These are phyloP conservation scores for Pythium oligandrum DNA, from an alignment of 352 stramenopile species.

Conservation along the genomic window DNA sequence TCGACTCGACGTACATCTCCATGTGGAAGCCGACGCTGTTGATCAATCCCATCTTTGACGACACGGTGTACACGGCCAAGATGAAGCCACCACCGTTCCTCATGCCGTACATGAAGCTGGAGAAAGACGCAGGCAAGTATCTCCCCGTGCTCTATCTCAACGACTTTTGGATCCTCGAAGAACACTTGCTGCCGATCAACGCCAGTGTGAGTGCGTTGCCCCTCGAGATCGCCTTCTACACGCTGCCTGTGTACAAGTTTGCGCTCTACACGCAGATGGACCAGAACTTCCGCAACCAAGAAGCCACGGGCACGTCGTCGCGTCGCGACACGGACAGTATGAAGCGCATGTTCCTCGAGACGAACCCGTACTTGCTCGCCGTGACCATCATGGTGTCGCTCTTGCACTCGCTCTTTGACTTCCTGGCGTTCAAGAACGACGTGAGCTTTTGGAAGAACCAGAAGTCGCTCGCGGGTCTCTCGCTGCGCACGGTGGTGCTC, in stretches of 20 bases:
- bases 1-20: conserved; percentile 44
- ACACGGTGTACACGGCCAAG: conserved; percentile 52
- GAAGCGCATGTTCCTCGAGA: conserved; percentile 96
- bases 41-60: conserved; percentile 72
- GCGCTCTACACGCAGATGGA: conserved; percentile 93
- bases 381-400: conserved; percentile 94
- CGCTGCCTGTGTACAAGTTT: conserved; percentile 88
- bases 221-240: conserved; percentile 85
- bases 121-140: conserved; percentile 65
- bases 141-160: conserved; percentile 89
- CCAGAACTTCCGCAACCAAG: conserved; percentile 90
- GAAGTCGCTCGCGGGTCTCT: conserved; percentile 95
- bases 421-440: conserved; percentile 99
- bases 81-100: conserved; percentile 66
- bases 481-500: conserved; percentile 90
- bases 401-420: conserved; percentile 98
- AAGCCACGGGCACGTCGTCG: conserved; percentile 87
- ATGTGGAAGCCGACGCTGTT: conserved; percentile 80
- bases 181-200: conserved; percentile 89
- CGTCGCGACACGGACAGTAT: conserved; percentile 90
- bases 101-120: conserved; percentile 46
- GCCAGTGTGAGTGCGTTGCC: conserved; percentile 69
- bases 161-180: conserved; percentile 93
- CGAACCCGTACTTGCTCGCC: conserved; percentile 94
- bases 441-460: conserved; percentile 98